phyloP scores from a whole-genome alignment of 106 monocot genomes.

The Amphibolis antarctica region DNA sequence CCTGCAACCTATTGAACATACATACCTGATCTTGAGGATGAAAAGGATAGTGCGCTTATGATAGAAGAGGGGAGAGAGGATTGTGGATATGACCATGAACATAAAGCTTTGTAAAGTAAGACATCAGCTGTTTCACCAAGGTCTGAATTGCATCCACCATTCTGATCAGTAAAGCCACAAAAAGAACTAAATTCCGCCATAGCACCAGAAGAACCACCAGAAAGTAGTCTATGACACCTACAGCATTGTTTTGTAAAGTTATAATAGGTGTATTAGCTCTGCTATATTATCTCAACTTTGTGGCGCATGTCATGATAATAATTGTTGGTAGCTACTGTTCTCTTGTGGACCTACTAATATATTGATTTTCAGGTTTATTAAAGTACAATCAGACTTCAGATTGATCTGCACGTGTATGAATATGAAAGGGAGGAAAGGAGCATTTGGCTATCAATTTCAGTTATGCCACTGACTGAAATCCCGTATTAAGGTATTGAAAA shows the following conservation, averaged over 20 bases:
- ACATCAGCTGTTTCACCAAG: slow-evolving; percentile 14
- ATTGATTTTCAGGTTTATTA: too few relatives aligned
- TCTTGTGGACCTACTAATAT: too few relatives aligned
- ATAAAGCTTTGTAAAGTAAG: slow-evolving; percentile 46
- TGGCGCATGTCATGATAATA: too few relatives aligned
- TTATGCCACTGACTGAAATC: too few relatives aligned
- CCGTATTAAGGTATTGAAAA: too few relatives aligned
- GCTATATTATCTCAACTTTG: neutral
- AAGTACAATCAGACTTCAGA: too few relatives aligned
- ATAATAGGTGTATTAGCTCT: neutral
- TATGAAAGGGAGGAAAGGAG: too few relatives aligned
- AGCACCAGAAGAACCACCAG: slow-evolving; percentile 21
- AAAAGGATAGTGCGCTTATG: slow-evolving; percentile 46
- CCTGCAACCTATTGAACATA: neutral
- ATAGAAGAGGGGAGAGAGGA: slow-evolving; percentile 59
- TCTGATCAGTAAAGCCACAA: slow-evolving; percentile 18
- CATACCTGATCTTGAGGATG: slow-evolving; percentile 58
- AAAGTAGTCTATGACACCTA: slow-evolving; percentile 69
- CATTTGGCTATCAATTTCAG: too few relatives aligned
- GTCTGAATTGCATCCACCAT: slow-evolving; percentile 7
- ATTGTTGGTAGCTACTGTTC: too few relatives aligned
- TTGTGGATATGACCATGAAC: slow-evolving; percentile 75
- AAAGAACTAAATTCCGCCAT: slow-evolving; percentile 8
- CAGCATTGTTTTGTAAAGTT: slow-evolving; percentile 1
- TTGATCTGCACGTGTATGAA: too few relatives aligned